phyloP scores from a whole-genome alignment of 2,329 filamentous ascomycete species.

The Exophiala sp. region DNA sequence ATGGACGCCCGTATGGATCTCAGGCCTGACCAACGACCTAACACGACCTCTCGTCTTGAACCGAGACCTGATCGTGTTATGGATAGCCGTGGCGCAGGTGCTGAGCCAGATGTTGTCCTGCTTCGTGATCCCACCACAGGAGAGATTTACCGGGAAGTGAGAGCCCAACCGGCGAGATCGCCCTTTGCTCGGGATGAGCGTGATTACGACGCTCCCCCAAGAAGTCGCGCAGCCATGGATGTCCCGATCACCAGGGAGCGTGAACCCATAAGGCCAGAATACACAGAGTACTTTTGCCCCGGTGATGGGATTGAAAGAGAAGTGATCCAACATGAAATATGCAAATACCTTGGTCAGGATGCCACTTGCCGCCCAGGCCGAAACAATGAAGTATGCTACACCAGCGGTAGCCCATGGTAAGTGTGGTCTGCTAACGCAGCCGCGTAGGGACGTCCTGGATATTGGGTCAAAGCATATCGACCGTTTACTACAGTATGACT shows the following conservation, averaged over 20 bases:
- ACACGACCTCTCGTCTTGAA: constrained; percentile 17
- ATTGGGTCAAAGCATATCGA: constrained; percentile 72
- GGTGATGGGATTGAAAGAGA: constrained; percentile 76
- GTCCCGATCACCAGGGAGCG: constrained; percentile 15
- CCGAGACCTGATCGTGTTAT: constrained; percentile 18
- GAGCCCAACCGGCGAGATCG: constrained; percentile 11
- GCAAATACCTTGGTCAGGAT: constrained; percentile 76
- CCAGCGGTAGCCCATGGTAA: constrained; percentile 17
- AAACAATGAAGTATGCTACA: constrained; percentile 59
- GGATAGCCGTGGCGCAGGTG: constrained; percentile 11
- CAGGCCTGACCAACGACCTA: constrained; percentile 18
- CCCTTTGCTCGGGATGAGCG: constrained; percentile 24
- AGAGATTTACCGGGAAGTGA: constrained; percentile 20
- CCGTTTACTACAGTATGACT: constrained; percentile 67
- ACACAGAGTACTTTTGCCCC: constrained; percentile 75
- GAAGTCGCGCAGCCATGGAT: constrained; percentile 34
- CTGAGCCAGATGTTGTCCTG: constrained; percentile 14
- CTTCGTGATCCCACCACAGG: constrained; percentile 19
- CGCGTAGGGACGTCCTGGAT: constrained; percentile 61
- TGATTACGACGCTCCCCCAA: constrained; percentile 35
- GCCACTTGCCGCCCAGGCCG: constrained; percentile 66
- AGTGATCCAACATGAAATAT: constrained; percentile 78
- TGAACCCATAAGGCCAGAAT: constrained; percentile 19
- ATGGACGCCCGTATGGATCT: constrained; percentile 11
- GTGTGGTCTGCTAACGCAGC: constrained; percentile 23